A percentile compares a stretch with the other conserved stretches of the same genome.
Evolutionary conservation across 2,329 filamentous ascomycete species (phyloP).

Genomic region (Cladophialophora yegresii): DNA sequence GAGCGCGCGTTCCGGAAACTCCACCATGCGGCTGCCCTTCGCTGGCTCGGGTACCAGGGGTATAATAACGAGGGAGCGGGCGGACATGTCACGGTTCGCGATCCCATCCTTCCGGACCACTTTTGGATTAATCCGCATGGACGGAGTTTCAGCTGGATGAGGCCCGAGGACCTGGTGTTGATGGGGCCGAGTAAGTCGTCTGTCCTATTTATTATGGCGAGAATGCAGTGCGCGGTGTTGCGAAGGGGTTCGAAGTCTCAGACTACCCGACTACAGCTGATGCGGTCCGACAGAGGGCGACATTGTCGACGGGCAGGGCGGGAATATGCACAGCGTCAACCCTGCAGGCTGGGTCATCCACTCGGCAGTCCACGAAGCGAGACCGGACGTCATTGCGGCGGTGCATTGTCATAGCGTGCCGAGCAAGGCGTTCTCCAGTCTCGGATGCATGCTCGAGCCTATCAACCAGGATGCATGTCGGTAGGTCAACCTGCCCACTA

Average conservation of each 20-base stretch:
- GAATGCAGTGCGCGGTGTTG: neutral
- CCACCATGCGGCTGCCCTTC: conserved; percentile 47
- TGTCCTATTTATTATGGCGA: neutral
- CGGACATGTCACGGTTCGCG: conserved; percentile 51
- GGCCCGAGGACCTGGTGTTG: conserved; percentile 45
- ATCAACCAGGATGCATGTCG: conserved; percentile 54
- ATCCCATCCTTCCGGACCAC: conserved; percentile 40
- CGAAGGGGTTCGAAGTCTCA: too few species aligned
- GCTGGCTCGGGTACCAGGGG: conserved; percentile 38
- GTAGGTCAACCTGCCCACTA: conserved; percentile 10
- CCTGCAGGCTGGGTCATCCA: conserved; percentile 62
- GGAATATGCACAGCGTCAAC: conserved; percentile 46
- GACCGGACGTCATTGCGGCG: conserved; percentile 60
- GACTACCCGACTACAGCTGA: neutral
- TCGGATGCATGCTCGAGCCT: conserved; percentile 61
- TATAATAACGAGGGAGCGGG: conserved; percentile 37
- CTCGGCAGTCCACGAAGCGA: conserved; percentile 60
- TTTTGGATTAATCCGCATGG: conserved; percentile 40
- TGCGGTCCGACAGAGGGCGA: conserved; percentile 41
- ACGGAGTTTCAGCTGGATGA: conserved; percentile 47
- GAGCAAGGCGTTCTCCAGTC: conserved; percentile 63
- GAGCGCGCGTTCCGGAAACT: conserved; percentile 33
- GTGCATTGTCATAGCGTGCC: conserved; percentile 62
- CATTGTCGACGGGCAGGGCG: conserved; percentile 40
- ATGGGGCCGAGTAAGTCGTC: conserved; percentile 37